Base-by-base conservation (phyloP, 345 rosid species). In the Cardamine resedifolia region DNA sequence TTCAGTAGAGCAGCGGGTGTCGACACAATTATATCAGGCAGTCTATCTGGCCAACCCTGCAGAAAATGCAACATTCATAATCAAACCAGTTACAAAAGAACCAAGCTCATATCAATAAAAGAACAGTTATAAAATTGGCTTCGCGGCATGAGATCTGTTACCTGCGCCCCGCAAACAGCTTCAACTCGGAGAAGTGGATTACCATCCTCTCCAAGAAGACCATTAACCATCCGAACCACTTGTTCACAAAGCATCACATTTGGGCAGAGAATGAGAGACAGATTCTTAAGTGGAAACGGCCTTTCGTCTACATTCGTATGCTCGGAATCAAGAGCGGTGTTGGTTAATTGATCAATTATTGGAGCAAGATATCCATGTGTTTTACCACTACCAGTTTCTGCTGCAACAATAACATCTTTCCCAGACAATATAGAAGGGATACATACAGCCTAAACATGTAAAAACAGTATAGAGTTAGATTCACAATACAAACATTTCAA, bases 301-400 rank as follows among this genome's bases (percentile, higher is more conserved):
- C 51, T 69, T 51, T 65, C 44, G 21, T 76, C 77, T 9, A 31
- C 39, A 56, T 3, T 60, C 3, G 33, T 28, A 60, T 50, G 45
- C 57, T 43, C 81, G 5, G 67, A 45, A 71, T 64, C 64, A 71
- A 36, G 74, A 44, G 2, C 34, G 0, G 52, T 74, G 58, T 34
- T 36, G 11, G 76, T 77, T 21, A 95, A 76, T 67, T 81, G 85
- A 68, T 91, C 79, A 28, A 95, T 83, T 21, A 95, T 72, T 20
- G 98, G 97, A 61, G 85, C 85, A 26, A 91, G 80, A 83, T 91
- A 91, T 45, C 96, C 70, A 73, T 89, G 90, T 33, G 97, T 89
- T 83, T 94, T 94, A 59, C 98, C 97, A 66, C 98, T 91, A 9
- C 98, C 98, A 6, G 98, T 94, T 77, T 94, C 98, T 8, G 98